Evolutionary conservation across 2,329 filamentous ascomycete genomes (phyloP), one percentile per base, ranked within the genome.

Genomic region (Arthrobotrys entomopaga): DNA sequence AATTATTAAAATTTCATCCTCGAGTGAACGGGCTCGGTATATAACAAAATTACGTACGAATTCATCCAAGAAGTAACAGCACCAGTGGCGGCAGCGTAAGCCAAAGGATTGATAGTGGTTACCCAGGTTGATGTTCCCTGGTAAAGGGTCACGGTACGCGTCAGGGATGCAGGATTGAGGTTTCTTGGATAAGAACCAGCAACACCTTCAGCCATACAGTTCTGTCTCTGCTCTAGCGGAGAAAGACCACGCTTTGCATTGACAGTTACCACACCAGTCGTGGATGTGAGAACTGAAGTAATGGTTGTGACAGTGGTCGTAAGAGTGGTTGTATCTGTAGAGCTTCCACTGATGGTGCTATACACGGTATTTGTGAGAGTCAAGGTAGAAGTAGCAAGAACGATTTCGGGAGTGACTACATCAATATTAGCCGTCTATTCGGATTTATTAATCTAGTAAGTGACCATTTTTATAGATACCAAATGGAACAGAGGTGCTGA

Each of bases 251-350:
- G 34, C n/a, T 46, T 38, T 19, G 16, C 46, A 4, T 13, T 13
- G 19, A 15, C n/a, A 15, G 59, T 64, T 3, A 46, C 19, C 2
- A 46, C 53, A 26, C 49, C 50, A 4, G 42, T 20, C 0, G 56
- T 61, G 1, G 38, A 16, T 0, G 56, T 67, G 2, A 56, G 7
- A 10, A 46, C 11, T 13, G 40, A 19, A 15, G 56, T 67, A 8
- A 60, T 8, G 1, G 56, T 60, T 11, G 56, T 54, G 16, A 63
- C 48, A 16, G 50, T 58, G 11, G 65, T 57, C 10, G 58, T 70
- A 19, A 38, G 40, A 22, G 26, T 22, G 13, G 54, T 66, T 13
- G 60, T 50, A 20, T 11, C 49, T 11, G 49, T 29, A 5, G 20
- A 24, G 19, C 34, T 57, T 13, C 19, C 16, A 7, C 13, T 42